phyloP scores from a whole-genome alignment of 345 rosid species.

The Camelina laxa region DNA sequence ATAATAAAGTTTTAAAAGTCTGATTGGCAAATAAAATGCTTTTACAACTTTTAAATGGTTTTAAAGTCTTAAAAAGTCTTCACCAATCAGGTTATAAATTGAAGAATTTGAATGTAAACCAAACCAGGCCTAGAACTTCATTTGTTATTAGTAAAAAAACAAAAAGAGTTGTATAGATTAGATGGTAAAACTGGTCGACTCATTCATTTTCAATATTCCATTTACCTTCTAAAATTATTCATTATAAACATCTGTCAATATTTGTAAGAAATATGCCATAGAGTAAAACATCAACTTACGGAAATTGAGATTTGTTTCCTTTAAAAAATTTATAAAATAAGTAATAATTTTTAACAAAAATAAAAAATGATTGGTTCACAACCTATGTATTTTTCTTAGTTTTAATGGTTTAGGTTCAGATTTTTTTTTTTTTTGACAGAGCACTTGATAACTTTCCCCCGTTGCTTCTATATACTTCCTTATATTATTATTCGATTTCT shows the following conservation, averaged over 20 bases:
- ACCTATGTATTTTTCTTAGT: background rate
- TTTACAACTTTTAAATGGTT: too few relatives aligned
- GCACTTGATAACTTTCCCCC: slow-evolving; percentile 2
- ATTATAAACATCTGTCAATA: slow-evolving; percentile 3
- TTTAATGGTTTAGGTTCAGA: background rate
- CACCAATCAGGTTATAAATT: too few relatives aligned
- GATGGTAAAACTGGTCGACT: background rate
- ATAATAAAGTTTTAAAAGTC: too few relatives aligned
- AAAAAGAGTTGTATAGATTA: too few relatives aligned
- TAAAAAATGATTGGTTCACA: slow-evolving; percentile 8
- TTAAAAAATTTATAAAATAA: background rate
- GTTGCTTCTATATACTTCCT: background rate
- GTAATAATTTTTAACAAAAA: background rate
- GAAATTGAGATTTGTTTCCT: slow-evolving; percentile 1
- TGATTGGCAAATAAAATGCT: too few relatives aligned
- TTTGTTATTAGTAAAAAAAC: too few relatives aligned
- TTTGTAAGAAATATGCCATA: background rate
- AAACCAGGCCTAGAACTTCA: too few relatives aligned
- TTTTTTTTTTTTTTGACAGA: slow-evolving; percentile 10
- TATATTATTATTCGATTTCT: background rate
- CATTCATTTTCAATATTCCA: background rate
- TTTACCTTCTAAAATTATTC: background rate
- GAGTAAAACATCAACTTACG: background rate
- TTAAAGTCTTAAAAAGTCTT: too few relatives aligned
- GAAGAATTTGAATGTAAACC: too few relatives aligned